These are phyloP conservation scores for Debaryomyces tyrocola DNA, from an alignment of 805 yeast genomes.

Conservation along the genomic window DNA sequence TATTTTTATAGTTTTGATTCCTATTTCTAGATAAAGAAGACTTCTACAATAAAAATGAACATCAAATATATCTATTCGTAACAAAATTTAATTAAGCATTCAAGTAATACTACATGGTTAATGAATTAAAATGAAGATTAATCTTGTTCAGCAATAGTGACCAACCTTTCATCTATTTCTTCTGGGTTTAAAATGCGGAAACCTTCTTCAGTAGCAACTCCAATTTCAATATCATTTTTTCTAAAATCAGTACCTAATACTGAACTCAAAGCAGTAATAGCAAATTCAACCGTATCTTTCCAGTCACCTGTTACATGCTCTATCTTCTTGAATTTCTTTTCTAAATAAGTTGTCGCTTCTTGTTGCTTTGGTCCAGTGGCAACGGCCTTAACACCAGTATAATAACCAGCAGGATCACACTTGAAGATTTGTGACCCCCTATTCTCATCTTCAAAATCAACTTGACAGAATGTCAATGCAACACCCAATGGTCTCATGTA, in stretches of 20 bases:
- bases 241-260: constrained; percentile 91
- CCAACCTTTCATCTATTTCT: constrained; percentile 91
- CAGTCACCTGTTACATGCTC: constrained; percentile 75
- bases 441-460: constrained; percentile 71
- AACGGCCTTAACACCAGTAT: constrained; percentile 84
- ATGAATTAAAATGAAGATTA: constrained; percentile 24
- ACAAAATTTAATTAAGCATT: neutral
- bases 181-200: constrained; percentile 76
- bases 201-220: constrained; percentile 73
- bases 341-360: constrained; percentile 86
- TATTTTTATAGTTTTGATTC: neutral
- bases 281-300: constrained; percentile 87
- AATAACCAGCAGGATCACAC: constrained; percentile 98
- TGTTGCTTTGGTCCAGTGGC: constrained; percentile 98
- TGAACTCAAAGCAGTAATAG: constrained; percentile 80
- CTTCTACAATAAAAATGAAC: neutral
- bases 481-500: constrained; percentile 98
- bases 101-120: neutral
- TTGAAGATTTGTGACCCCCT: constrained; percentile 86
- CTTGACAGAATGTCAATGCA: constrained; percentile 81
- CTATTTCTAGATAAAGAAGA: neutral
- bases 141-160: constrained; percentile 95
- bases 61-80: neutral
- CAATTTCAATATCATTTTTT: constrained; percentile 90
- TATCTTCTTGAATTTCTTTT: constrained; percentile 79